A percentile compares a stretch with the other conserved stretches of the same genome.
Conservation (phyloP, 345 rosid genomes). For the Salix caprea region DNA sequence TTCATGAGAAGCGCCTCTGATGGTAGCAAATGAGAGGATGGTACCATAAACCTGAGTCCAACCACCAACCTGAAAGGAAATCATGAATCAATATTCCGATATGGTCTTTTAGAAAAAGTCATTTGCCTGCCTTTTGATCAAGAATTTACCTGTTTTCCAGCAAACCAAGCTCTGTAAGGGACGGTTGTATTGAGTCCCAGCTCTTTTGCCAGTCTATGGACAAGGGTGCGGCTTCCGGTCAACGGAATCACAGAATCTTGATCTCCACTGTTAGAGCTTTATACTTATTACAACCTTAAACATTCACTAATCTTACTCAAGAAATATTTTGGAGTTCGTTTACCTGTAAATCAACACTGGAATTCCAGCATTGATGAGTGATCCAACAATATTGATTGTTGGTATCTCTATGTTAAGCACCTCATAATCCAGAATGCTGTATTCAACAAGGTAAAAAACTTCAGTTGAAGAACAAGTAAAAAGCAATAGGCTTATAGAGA, state of each 20-base stretch:
- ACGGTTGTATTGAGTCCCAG: slow-evolving; percentile 55
- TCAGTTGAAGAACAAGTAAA: neutral
- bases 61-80: slow-evolving; percentile 30
- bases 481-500: neutral
- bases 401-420: slow-evolving; percentile 37
- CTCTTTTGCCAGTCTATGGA: slow-evolving; percentile 26
- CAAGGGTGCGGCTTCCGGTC: slow-evolving; percentile 27
- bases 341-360: slow-evolving; percentile 30
- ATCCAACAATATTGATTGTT: slow-evolving; percentile 22
- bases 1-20: slow-evolving; percentile 93
- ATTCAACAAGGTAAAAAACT: neutral
- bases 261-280: slow-evolving; percentile 33
- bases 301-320: neutral
- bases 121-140: neutral
- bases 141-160: slow-evolving; percentile 66
- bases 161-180: slow-evolving; percentile 88
- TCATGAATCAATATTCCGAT: neutral
- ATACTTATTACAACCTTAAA: neutral
- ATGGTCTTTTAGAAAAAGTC: neutral
- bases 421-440: slow-evolving; percentile 82
- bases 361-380: slow-evolving; percentile 29
- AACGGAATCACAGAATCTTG: slow-evolving; percentile 96
- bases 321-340: neutral
- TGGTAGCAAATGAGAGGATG: slow-evolving; percentile 63
- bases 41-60: slow-evolving; percentile 82